Base-by-base conservation (phyloP, 805 yeast species). In the Saccharomycopsis sp. region DNA sequence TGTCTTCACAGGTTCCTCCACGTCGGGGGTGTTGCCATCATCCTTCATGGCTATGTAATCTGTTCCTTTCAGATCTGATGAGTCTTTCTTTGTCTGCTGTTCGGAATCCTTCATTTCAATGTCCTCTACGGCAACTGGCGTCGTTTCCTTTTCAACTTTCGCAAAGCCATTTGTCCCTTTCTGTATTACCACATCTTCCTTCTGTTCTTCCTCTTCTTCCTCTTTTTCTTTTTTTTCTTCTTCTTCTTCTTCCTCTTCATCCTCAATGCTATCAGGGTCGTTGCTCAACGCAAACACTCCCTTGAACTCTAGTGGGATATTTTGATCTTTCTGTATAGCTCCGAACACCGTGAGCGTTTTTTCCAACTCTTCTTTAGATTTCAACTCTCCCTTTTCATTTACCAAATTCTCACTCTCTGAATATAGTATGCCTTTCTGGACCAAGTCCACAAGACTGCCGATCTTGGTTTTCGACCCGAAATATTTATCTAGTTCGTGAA, bases 371-470 rank as follows among this genome's bases (percentile, higher is more conserved):
- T 57, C 60, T n/a, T 51, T 46, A 5, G 52, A 45, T 21, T 50
- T 52, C 5, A 56, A 43, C 34, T 54, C 53, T 4, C 64, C 66
- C 18, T 59, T 61, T 4, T 53, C 57, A 7, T 59, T 58, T 6
- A 72, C 71, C 32, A 77, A 57, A 3, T 73, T 68, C 53, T 84
- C 88, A 15, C 80, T 73, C 47, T 83, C 75, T n/a, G 77, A 63
- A 55, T 79, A 84, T 35, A 87, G 67, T 13, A 88, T 73, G 2
- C 97, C 97, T 56, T 77, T 82, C 52, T 89, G 96, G 0, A 89
- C 78, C 32, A 89, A 62, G 53, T 75, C 74, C 9, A 89, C 94
- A 22, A 89, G 64, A 50, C 83, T 73, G 1, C 96, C 96, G 2
- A 81, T 67, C n/a, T 85, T 82, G 16, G 84, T 72, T 35, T 64